Base-by-base conservation (phyloP, 768 basidiomycete genomes). In the Kwoniella pini region DNA sequence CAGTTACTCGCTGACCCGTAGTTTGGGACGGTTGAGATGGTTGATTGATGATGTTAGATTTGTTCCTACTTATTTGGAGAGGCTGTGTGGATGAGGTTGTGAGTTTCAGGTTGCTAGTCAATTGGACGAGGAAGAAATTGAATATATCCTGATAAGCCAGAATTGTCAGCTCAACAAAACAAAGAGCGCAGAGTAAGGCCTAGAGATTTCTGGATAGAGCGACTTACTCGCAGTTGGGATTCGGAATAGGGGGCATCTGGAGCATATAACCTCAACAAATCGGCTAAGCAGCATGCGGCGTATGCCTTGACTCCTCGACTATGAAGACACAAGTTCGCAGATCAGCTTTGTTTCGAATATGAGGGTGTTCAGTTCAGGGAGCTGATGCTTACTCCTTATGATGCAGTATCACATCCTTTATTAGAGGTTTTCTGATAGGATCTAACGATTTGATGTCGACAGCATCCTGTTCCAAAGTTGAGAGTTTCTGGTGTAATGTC, bases 181-280 rank as follows among this genome's bases (percentile, higher is more conserved):
- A 10, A 48, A 33, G 26, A 30, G 27, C 10, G 24, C 9, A 49
- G 17, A 31, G 15, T 9, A 19, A 49, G n/a, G 46, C 12, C 27
- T 13, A 26, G 2, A 21, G 21, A 31, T 21, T 15, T 7, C 11
- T 10, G 40, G 40, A 42, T 12, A 19, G n/a, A 24, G 28, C 17
- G 39, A 30, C 78, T 58, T 51, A 82, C 82, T 64, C 79, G 69
- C 46, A 98, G 85, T 77, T 97, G 90, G 48, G 83, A 79, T 50
- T 88, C 86, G 13, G 88, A 94, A 76, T 95, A 98, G 12, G 96
- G 96, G 22, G 96, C 94, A 77, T 98, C 92, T 0, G 96, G 96
- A 1, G 96, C 96, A 77, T 91, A 97, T 38, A 98, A 84, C 42
- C 92, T 81, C 60, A 99, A 86, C 54, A 98, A 83, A 77, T 99